These are phyloP conservation scores for Chrysochromulina parva DNA, from an alignment of 78 protist genomes.

Conservation along the genomic window DNA sequence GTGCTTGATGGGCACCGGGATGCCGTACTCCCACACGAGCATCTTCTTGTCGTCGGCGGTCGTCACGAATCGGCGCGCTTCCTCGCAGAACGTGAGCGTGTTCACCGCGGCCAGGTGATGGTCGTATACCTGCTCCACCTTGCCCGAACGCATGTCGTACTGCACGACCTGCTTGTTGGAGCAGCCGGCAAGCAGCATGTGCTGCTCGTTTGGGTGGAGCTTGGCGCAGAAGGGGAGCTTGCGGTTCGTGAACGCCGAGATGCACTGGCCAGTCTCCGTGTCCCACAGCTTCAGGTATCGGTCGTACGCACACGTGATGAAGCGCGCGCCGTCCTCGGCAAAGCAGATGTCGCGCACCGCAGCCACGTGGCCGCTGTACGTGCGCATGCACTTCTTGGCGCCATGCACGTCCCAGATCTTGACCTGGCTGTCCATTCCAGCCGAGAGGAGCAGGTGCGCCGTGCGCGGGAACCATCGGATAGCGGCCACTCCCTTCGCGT, in stretches of 20 bases:
- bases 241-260: conserved; percentile 50
- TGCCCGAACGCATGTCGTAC: conserved; percentile 57
- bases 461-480: conserved; percentile 73
- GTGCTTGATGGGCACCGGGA: conserved; percentile 89
- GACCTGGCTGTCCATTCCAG: conserved; percentile 66
- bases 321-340: conserved; percentile 68
- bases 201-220: conserved; percentile 74
- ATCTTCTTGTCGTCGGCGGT: conserved; percentile 93
- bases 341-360: conserved; percentile 82
- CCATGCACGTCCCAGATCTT: conserved; percentile 84
- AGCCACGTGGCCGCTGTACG: conserved; percentile 83
- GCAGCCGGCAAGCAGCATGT: conserved; percentile 78
- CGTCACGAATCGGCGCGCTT: conserved; percentile 73
- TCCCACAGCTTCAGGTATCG: conserved; percentile 85
- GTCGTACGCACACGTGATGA: conserved; percentile 82
- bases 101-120: conserved; percentile 87
- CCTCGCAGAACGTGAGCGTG: conserved; percentile 90
- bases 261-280: conserved; percentile 91
- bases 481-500: conserved; percentile 74
- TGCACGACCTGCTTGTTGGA: conserved; percentile 75
- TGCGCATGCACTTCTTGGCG: conserved; percentile 67
- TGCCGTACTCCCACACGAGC: conserved; percentile 94
- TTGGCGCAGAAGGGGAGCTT: conserved; percentile 73
- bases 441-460: conserved; percentile 85
- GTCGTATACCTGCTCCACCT: conserved; percentile 74